Base-by-base conservation (phyloP, 2,329 filamentous ascomycete genomes). In the Penicillium sp. region DNA sequence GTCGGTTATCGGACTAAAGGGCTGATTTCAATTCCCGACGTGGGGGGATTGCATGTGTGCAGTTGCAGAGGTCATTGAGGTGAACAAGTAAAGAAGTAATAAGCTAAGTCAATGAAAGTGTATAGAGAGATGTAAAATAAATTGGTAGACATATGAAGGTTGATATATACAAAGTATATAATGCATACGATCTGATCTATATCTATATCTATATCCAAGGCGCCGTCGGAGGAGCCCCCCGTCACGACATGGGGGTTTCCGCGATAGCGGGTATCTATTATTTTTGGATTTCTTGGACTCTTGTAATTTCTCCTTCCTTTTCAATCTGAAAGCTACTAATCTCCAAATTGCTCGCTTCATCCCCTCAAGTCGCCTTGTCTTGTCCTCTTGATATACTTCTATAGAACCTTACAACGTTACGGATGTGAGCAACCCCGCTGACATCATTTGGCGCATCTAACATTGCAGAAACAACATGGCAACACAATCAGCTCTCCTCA, bases 401-500 rank as follows among this genome's bases (percentile, higher is more conserved):
- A n/a, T 40, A 32, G 18, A 46, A 29, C 11, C 9, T 16, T 20
- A 32, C 18, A 35, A 38, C 26, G 4, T 10, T 32, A 7, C 22
- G 34, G 18, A 52, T 20, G 56, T 49, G 9, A 50, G 31, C n/a
- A 11, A 29, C 26, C 29, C 29, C 40, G 14, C 46, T 44, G 35
- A 55, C 45, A 57, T 57, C 53, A 40, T 49, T 20, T 22, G 50
- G 32, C 49, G 43, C 47, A 43, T 48, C 60, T 65, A 14, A 64
- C 53, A 31, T 31, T 29, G 55, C 35, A 61, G 39, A 34, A 35
- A 43, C 14, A 54, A n/a, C 47, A 76, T 76, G 72, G 18, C 49
- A 10, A 59, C 70, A 31, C 68, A 69, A 64, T 64, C 73, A 35
- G 74, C 75, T 43, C 72, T 79, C n/a, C 66, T 79, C 50, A 78